A percentile compares a stretch with the other conserved stretches of the same genome.
Conservation (phyloP, 2,329 filamentous ascomycete genomes). For the Paraphaeosphaeria minitans region DNA sequence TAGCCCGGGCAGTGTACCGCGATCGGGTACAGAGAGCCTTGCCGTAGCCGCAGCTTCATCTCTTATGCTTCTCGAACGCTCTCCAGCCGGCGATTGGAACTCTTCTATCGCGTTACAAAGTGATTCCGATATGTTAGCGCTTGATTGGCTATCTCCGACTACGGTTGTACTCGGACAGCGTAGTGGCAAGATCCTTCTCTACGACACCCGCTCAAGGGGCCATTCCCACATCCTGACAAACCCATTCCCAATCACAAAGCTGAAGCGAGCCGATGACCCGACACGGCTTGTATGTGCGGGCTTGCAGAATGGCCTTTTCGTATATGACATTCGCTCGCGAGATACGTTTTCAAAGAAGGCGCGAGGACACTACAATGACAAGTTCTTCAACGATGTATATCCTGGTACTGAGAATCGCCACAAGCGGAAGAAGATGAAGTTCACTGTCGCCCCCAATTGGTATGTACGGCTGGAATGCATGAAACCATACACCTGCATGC, state of each 20-base stretch:
- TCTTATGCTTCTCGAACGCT: constrained; percentile 32
- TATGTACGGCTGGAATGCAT: not conserved
- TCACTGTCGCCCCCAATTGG: constrained; percentile 12
- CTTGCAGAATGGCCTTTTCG: constrained; percentile 29
- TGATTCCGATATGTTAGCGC: constrained; percentile 36
- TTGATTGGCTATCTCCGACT: constrained; percentile 42
- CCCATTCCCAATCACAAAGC: constrained; percentile 25
- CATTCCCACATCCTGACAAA: constrained; percentile 34
- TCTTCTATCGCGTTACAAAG: constrained; percentile 10
- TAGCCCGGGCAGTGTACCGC: constrained; percentile 23
- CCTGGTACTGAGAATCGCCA: constrained; percentile 14
- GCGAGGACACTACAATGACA: constrained; percentile 10
- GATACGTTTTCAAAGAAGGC: not conserved
- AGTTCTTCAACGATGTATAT: constrained; percentile 20
- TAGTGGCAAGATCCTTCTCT: constrained; percentile 39
- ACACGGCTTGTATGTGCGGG: constrained; percentile 37
- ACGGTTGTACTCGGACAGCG: constrained; percentile 41
- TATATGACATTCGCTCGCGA: constrained; percentile 40
- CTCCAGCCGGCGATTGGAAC: constrained; percentile 29
- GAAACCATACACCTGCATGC: too few relatives aligned
- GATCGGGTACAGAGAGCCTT: constrained; percentile 32
- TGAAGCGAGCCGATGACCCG: constrained; percentile 33
- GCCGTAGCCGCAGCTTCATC: constrained; percentile 38
- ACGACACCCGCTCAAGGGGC: constrained; percentile 37
- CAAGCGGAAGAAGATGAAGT: constrained; percentile 21